A percentile compares a stretch with the other conserved stretches of the same genome.
These are phyloP conservation scores for Rutstroemia sp. DNA, from an alignment of 2,329 filamentous ascomycete species.

Conservation along the genomic window DNA sequence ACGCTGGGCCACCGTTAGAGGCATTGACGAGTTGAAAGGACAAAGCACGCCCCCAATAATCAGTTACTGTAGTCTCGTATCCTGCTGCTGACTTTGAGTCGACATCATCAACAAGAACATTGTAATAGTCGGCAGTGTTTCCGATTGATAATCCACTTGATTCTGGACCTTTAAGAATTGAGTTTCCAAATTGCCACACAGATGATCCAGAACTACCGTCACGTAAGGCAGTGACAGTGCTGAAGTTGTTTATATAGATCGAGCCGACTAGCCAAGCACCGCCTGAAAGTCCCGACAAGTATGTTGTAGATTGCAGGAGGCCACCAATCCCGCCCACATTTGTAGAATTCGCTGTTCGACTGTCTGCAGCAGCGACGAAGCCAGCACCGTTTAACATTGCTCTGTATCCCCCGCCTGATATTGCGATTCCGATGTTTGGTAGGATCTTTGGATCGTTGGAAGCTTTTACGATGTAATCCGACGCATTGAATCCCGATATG, in stretches of 20 bases:
- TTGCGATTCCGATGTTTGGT: slow-evolving; percentile 67
- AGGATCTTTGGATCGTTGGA: slow-evolving; percentile 46
- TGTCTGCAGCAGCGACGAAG: slow-evolving; percentile 71
- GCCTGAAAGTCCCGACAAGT: slow-evolving; percentile 73
- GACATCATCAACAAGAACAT: slow-evolving; percentile 51
- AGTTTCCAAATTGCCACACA: slow-evolving; percentile 56
- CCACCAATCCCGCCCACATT: slow-evolving; percentile 65
- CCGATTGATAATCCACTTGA: slow-evolving; percentile 43
- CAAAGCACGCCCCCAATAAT: slow-evolving; percentile 81
- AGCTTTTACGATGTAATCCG: slow-evolving; percentile 52
- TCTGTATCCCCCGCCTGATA: slow-evolving; percentile 78
- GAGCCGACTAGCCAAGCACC: slow-evolving; percentile 82
- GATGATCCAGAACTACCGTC: slow-evolving; percentile 34
- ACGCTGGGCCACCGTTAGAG: slow-evolving; percentile 63
- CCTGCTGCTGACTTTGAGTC: slow-evolving; percentile 54
- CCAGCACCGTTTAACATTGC: slow-evolving; percentile 82
- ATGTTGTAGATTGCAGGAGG: slow-evolving; percentile 72
- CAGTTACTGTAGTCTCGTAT: slow-evolving; percentile 67
- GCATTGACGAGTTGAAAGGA: slow-evolving; percentile 79
- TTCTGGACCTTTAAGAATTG: slow-evolving; percentile 52
- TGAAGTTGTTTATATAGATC: slow-evolving; percentile 71
- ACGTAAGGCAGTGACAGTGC: slow-evolving; percentile 52
- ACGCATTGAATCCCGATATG: slow-evolving; percentile 69
- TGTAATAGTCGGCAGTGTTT: slow-evolving; percentile 54
- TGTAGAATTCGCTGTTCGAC: slow-evolving; percentile 56